Percentiles rank a stretch among this genome's conserved stretches.
Conservation (phyloP, 1,139 yeast genomes). For the Yamadazyma atlantica region DNA sequence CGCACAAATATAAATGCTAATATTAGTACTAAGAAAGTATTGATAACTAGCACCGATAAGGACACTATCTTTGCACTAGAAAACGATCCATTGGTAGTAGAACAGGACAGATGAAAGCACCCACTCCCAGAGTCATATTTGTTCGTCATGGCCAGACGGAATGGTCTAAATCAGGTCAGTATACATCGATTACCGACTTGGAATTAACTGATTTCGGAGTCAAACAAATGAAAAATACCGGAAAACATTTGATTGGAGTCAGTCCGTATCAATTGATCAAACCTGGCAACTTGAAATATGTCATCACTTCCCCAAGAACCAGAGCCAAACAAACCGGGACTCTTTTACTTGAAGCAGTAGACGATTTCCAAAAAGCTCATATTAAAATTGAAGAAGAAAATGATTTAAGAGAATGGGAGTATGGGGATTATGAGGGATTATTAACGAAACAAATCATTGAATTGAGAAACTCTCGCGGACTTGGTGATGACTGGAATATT, state of each 20-base stretch:
- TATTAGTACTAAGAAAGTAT: no score
- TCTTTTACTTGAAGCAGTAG: constrained; percentile 49
- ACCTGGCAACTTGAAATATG: constrained; percentile 59
- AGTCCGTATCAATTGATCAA: constrained; percentile 55
- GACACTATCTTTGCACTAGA: no score
- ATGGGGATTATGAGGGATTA: constrained; percentile 92
- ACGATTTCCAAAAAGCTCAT: constrained; percentile 43
- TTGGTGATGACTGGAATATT: constrained; percentile 68
- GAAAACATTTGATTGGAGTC: constrained; percentile 63
- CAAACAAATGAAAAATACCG: constrained; percentile 72
- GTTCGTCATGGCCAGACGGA: constrained; percentile 91
- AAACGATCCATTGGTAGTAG: no score
- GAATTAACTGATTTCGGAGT: constrained; percentile 78
- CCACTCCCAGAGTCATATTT: constrained; percentile 74
- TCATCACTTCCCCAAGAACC: constrained; percentile 75
- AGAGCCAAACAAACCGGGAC: constrained; percentile 78
- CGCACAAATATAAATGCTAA: no score
- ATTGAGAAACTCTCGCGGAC: constrained; percentile 60
- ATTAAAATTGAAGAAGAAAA: constrained; percentile 57
- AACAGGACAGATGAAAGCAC: constrained; percentile 22
- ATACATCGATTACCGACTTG: constrained; percentile 83
- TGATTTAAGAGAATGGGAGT: constrained; percentile 89
- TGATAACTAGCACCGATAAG: no score
- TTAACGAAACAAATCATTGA: constrained; percentile 63
- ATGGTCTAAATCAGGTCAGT: constrained; percentile 93